phyloP scores from a whole-genome alignment of 768 basidiomycete genomes.

The Collybiopsis luxurians region DNA sequence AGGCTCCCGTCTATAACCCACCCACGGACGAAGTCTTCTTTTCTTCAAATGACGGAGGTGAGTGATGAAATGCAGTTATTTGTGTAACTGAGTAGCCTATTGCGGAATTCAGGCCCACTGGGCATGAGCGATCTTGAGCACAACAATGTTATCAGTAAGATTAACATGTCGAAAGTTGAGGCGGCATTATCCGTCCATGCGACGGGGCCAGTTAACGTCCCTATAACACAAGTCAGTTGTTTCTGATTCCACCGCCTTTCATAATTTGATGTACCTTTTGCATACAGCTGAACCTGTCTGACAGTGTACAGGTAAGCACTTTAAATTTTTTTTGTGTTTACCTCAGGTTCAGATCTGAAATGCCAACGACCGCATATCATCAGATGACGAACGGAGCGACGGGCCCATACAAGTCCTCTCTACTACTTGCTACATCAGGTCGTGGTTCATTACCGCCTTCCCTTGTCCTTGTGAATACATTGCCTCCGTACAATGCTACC shows the following conservation, averaged over 20 bases:
- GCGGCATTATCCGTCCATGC: constrained; percentile 35
- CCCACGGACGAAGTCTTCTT: constrained; percentile 76
- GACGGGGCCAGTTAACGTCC: constrained; percentile 41
- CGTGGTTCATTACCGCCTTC: constrained; percentile 61
- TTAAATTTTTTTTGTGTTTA: neutral
- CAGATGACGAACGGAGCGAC: constrained; percentile 69
- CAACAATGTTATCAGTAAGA: constrained; percentile 61
- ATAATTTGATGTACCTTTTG: constrained; percentile 1
- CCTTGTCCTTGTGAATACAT: constrained; percentile 62
- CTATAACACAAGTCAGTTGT: constrained; percentile 38
- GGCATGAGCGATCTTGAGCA: constrained; percentile 63
- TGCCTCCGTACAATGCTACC: constrained; percentile 61
- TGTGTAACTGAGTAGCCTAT: neutral
- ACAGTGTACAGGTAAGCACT: constrained; percentile 41
- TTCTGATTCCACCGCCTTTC: neutral
- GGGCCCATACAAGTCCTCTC: constrained; percentile 54
- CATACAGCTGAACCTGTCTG: constrained; percentile 53
- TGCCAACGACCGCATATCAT: neutral
- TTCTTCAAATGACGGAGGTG: constrained; percentile 64
- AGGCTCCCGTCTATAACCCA: constrained; percentile 62
- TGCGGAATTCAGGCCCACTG: constrained; percentile 24
- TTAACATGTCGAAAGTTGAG: constrained; percentile 57
- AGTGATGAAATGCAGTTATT: neutral
- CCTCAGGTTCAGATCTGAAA: constrained; percentile 2
- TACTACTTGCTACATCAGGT: constrained; percentile 65